Base-by-base conservation (phyloP, 306 rosid genomes). In the Macrotyloma uniflorum region DNA sequence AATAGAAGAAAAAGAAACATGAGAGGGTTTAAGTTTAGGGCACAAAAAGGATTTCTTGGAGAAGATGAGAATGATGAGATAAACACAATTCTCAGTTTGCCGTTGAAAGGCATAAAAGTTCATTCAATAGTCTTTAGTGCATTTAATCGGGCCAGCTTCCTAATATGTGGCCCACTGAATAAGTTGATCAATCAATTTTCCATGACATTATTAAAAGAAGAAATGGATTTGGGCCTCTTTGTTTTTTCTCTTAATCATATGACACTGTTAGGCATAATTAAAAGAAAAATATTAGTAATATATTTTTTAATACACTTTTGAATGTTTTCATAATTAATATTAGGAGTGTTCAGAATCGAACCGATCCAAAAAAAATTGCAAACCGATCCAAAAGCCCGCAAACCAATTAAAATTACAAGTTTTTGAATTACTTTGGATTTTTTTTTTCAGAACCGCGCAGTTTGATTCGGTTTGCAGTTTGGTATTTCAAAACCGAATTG, bases 131-230 rank as follows among this genome's bases (percentile, higher is more conserved):
- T 58, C n/a, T 26, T 59, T 7, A 28, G 66, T 59, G 24, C 67
- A 32, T 15, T 61, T 30, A 15, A 62, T 61, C 6, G 13, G 42
- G 67, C 23, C 22, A 15, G 11, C 22, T 61, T 61, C 22, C 22
- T 30, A 28, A 16, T 61, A 3, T 62, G 45, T 30, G 68, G 6
- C 43, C 68, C 68, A 16, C 68, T 62, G 1, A 62, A n/a, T 62
- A 62, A 62, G 68, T n/a, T 62, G 68, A n/a, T 62, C 68, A 62
- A 33, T 62, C 68, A 62, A 62, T 62, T 62, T 32, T 33, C 12
- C 10, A 0, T 32, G 14, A 0, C 68, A 62, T 33, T 24, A 33
- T 61, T 61, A 61, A 7, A 61, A 28, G 1, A 13, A 30, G 11
- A 61, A 61, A 32, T n/a, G 24, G 45, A 33, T 16, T 61, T 62